These are phyloP conservation scores for Daldinia vernicosa DNA, from an alignment of 495 filamentous ascomycete species.

Conservation along the genomic window DNA sequence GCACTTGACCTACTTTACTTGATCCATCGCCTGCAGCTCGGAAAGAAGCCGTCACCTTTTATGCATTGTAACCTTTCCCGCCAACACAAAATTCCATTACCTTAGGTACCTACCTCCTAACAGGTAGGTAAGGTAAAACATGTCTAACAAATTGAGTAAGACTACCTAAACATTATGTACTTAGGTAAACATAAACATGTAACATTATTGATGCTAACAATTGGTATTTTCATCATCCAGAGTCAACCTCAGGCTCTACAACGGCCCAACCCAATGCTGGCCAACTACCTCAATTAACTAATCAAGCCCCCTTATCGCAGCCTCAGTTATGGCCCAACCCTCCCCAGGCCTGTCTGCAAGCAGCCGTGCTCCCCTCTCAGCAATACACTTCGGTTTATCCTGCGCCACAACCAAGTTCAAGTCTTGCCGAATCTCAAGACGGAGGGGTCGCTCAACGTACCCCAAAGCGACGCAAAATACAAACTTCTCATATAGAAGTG, in stretches of 20 bases:
- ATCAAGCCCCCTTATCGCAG: not conserved
- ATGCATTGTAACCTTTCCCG: not conserved
- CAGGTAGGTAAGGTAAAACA: not conserved
- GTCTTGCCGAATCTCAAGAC: not conserved
- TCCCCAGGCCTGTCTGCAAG: not conserved
- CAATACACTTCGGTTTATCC: not conserved
- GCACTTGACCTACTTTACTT: not conserved
- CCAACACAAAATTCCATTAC: not conserved
- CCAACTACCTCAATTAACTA: not conserved
- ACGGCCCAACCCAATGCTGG: not conserved
- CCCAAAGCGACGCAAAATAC: slow-evolving; percentile 20
- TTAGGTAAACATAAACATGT: too few relatives aligned
- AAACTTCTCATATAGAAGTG: not conserved
- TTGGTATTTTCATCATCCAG: not conserved
- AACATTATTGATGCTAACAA: not conserved
- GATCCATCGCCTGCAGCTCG: not conserved
- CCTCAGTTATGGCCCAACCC: not conserved
- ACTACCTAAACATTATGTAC: too few relatives aligned
- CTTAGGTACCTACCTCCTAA: not conserved
- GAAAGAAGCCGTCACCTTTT: not conserved
- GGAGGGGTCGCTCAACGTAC: not conserved
- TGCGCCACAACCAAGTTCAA: not conserved
- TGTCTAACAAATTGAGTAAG: not conserved
- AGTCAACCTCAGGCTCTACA: not conserved
- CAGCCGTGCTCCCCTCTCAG: not conserved